These are phyloP conservation scores for Serpula lacrymans DNA, from an alignment of 768 basidiomycete genomes.

Conservation along the genomic window DNA sequence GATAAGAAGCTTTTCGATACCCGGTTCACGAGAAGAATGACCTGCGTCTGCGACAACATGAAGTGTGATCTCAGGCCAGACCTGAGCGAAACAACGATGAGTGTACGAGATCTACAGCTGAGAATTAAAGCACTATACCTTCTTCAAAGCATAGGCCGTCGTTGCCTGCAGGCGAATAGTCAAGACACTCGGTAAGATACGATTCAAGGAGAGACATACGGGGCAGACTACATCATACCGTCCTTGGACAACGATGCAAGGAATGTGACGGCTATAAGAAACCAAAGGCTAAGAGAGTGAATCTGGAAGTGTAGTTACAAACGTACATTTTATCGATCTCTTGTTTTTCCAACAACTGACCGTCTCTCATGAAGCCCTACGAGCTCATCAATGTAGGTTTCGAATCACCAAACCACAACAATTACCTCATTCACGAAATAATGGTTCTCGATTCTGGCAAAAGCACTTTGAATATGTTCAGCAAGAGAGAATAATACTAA, in stretches of 20 bases:
- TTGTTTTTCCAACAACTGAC: slow-evolving; percentile 80
- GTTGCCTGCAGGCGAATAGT: slow-evolving; percentile 46
- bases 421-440: slow-evolving; percentile 80
- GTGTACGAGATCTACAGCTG: background rate
- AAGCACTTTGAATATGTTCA: no score
- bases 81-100: slow-evolving; percentile 27
- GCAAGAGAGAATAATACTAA: slow-evolving; percentile 1
- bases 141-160: slow-evolving; percentile 79
- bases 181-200: background rate
- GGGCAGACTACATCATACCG: slow-evolving; percentile 90
- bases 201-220: slow-evolving; percentile 35
- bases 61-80: slow-evolving; percentile 76
- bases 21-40: slow-evolving; percentile 76
- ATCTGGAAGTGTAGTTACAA: background rate
- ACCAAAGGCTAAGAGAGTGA: slow-evolving; percentile 1
- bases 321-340: slow-evolving; percentile 85
- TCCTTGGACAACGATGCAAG: slow-evolving; percentile 77
- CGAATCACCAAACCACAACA: slow-evolving; percentile 3
- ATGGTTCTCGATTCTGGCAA: slow-evolving; percentile 87
- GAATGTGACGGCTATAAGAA: slow-evolving; percentile 74
- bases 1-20: slow-evolving; percentile 65
- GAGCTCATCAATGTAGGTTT: background rate
- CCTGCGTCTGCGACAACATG: slow-evolving; percentile 83
- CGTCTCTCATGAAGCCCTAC: slow-evolving; percentile 84
- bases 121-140: slow-evolving; percentile 30